phyloP scores from a whole-genome alignment of 495 filamentous ascomycete genomes.

The Mycothermus thermophilus region DNA sequence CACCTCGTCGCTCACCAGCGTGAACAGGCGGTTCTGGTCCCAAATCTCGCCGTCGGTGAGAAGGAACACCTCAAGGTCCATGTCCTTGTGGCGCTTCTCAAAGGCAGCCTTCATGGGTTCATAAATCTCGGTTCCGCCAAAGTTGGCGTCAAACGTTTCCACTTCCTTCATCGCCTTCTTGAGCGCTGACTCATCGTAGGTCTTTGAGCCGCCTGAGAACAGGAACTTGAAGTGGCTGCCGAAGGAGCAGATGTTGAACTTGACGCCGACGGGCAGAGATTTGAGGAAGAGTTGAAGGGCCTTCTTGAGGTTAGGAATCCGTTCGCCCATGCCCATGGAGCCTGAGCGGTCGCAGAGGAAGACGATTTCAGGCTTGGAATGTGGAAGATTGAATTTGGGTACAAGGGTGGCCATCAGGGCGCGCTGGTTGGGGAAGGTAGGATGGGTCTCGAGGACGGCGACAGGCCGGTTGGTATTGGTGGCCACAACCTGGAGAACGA shows the following conservation, averaged over 20 bases:
- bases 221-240: constrained; percentile 40
- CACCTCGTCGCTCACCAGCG: constrained; percentile 39
- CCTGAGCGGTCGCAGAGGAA: constrained; percentile 59
- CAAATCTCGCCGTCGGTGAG: constrained; percentile 63
- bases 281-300: constrained; percentile 58
- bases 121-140: constrained; percentile 59
- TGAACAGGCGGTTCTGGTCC: constrained; percentile 40
- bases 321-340: constrained; percentile 38
- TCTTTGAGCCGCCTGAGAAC: constrained; percentile 39
- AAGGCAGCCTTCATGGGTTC: constrained; percentile 39
- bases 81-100: constrained; percentile 33
- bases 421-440: constrained; percentile 42
- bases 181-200: constrained; percentile 40
- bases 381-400: constrained; percentile 46
- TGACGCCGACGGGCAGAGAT: constrained; percentile 49
- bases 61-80: constrained; percentile 49
- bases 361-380: constrained; percentile 46
- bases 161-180: constrained; percentile 37
- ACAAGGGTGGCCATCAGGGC: constrained; percentile 56
- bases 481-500: constrained; percentile 41
- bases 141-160: constrained; percentile 33
- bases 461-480: constrained; percentile 42
- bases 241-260: constrained; percentile 68
- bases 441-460: constrained; percentile 50
- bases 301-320: constrained; percentile 39